A percentile compares a stretch with the other conserved stretches of the same genome.
Conservation (phyloP, 495 filamentous ascomycete genomes). For the Trichoderma parareesei region DNA sequence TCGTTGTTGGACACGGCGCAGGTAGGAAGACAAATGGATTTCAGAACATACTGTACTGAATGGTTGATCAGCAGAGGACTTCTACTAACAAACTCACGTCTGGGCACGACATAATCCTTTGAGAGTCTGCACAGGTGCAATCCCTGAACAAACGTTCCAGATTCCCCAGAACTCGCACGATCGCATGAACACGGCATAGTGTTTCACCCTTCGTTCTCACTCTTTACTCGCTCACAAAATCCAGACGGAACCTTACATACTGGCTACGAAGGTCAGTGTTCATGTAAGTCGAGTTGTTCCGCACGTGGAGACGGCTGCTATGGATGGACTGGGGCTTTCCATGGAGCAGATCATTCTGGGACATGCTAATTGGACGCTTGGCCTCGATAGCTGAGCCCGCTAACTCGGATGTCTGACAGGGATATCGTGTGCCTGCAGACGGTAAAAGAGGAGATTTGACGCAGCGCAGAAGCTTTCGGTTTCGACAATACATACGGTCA, state of each 20-base stretch:
- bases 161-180: not conserved
- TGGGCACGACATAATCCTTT: too few species aligned
- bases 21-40: not conserved
- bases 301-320: not conserved
- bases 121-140: not conserved
- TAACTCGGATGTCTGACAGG: conserved; percentile 5
- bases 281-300: not conserved
- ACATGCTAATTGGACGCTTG: conserved; percentile 7
- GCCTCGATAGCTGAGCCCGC: conserved; percentile 1
- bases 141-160: not conserved
- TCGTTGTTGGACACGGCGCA: not conserved
- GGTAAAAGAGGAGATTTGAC: not conserved
- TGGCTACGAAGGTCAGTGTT: not conserved
- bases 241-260: not conserved
- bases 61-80: not conserved
- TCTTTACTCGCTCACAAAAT: too few species aligned
- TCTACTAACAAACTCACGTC: too few species aligned
- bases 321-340: not conserved
- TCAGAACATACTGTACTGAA: not conserved
- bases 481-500: not conserved
- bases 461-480: not conserved
- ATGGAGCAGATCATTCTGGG: conserved; percentile 8
- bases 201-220: too few species aligned
- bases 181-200: too few species aligned
- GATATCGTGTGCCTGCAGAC: not conserved